Base-by-base conservation (phyloP, 768 basidiomycete genomes). In the Podaxis mareebaensis region DNA sequence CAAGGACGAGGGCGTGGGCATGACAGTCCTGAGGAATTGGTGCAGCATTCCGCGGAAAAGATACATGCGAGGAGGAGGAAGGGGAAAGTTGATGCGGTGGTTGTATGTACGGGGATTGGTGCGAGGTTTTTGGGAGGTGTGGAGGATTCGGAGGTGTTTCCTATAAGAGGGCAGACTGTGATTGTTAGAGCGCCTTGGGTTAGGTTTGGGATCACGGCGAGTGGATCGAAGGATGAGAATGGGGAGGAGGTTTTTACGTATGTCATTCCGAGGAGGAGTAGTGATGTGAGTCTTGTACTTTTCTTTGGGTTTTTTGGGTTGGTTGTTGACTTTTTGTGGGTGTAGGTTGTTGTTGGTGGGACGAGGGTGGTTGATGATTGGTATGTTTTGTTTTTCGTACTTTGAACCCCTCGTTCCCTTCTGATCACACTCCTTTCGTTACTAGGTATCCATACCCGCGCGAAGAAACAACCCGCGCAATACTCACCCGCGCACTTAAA, bases 141-240 rank as follows among this genome's bases (percentile, higher is more conserved):
- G 2, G 88, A 95, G 69, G 95, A 97, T 72, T 79, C 80, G 62
- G 78, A 76, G 24, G 76, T 95, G 24, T 86, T 85, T 70, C 93
- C 95, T 0, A 83, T 95, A 66, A 81, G 93, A 49, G 95, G 95
- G 7, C 95, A 96, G 75, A 89, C 92, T 0, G 86, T 95, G 8
- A 72, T 95, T 17, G 79, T 96, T 22, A 74, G 84, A 42, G 91
- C 92, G 2, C 89, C 91, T 0, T 81, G 83, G 76, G 77, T 92
- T 51, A 81, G 85, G 33, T 84, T 80, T 69, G 87, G 87, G 7
- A 74, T 78, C 58, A 83, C 85, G 0, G 67, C 80, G 17, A 79
- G 77, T 63, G 61, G 61, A 6, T 26, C 22, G 24, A 60, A 65
- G 33, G 76, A 75, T 33, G 67, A 66, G 12, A 71, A 75, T 3